A percentile compares a stretch with the other conserved stretches of the same genome.
phyloP scores from a whole-genome alignment of 2,329 filamentous ascomycete species.

The Cladosporium sp. region DNA sequence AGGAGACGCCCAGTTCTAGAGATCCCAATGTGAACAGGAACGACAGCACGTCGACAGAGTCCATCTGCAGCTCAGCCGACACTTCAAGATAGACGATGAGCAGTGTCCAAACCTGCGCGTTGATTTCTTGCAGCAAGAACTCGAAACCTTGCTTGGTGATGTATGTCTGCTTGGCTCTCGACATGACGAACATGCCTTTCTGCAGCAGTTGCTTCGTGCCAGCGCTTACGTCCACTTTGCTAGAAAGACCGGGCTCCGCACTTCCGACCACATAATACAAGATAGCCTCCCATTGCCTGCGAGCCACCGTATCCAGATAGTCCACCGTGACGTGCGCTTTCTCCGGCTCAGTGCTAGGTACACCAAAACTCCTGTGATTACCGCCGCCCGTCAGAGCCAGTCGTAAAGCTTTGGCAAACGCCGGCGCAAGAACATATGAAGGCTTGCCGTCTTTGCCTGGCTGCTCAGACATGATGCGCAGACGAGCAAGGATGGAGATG shows the following conservation, averaged over 20 bases:
- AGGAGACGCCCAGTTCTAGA: slow-evolving; percentile 84
- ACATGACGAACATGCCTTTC: slow-evolving; percentile 73
- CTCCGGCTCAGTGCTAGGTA: slow-evolving; percentile 60
- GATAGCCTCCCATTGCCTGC: slow-evolving; percentile 91
- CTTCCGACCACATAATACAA: slow-evolving; percentile 90
- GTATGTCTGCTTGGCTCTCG: slow-evolving; percentile 37
- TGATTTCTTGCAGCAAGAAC: slow-evolving; percentile 90
- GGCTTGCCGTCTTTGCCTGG: slow-evolving; percentile 47
- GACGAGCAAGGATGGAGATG: slow-evolving; percentile 70
- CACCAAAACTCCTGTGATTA: slow-evolving; percentile 82
- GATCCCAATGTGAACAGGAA: slow-evolving; percentile 95
- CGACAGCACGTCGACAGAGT: slow-evolving; percentile 87
- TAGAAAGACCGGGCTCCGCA: slow-evolving; percentile 53
- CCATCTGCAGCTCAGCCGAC: slow-evolving; percentile 65
- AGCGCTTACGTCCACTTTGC: slow-evolving; percentile 49
- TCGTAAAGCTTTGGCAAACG: slow-evolving; percentile 78
- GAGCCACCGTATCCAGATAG: slow-evolving; percentile 80
- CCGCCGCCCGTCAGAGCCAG: slow-evolving; percentile 79
- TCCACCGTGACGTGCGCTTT: slow-evolving; percentile 62
- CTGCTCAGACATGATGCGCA: slow-evolving; percentile 78
- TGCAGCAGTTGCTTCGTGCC: slow-evolving; percentile 82
- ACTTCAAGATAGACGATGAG: slow-evolving; percentile 90
- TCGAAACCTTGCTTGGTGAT: slow-evolving; percentile 95
- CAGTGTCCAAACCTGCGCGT: slow-evolving; percentile 94
- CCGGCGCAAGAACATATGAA: slow-evolving; percentile 71